phyloP scores from a whole-genome alignment of 108 stramenopile species.

The Skeletonema potamos region DNA sequence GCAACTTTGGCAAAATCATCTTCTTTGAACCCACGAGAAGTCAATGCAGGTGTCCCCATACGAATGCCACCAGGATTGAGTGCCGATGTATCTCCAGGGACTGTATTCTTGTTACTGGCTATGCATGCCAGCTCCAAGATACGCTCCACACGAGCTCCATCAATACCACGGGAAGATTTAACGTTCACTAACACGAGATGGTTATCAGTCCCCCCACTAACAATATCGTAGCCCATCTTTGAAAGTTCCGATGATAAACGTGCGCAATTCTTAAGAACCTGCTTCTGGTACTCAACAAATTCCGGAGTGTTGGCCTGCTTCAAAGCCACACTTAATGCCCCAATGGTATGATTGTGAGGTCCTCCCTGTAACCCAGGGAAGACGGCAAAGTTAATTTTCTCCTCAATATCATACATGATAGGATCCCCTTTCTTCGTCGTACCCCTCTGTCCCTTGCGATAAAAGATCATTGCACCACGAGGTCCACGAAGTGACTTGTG shows the following conservation, averaged over 20 bases:
- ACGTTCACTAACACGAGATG: slow-evolving; percentile 98
- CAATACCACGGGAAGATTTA: slow-evolving; percentile 87
- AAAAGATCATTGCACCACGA: slow-evolving; percentile 99
- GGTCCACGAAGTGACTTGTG: slow-evolving; percentile 99
- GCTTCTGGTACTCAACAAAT: slow-evolving; percentile 96
- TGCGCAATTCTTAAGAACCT: slow-evolving; percentile 81
- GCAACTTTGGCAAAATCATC: slow-evolving; percentile 97
- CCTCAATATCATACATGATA: slow-evolving; percentile 95
- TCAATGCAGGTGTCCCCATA: slow-evolving; percentile 99
- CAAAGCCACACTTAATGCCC: slow-evolving; percentile 95
- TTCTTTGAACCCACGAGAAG: slow-evolving; percentile 96
- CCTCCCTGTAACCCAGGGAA: slow-evolving; percentile 99
- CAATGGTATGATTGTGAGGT: slow-evolving; percentile 99
- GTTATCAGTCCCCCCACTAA: slow-evolving; percentile 99
- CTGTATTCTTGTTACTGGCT: slow-evolving; percentile 96
- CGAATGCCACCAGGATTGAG: slow-evolving; percentile 98
- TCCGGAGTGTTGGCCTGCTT: slow-evolving; percentile 92
- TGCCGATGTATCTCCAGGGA: slow-evolving; percentile 94
- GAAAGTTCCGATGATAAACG: slow-evolving; percentile 78
- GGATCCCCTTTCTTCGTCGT: slow-evolving; percentile 94
- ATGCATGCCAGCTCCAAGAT: slow-evolving; percentile 96
- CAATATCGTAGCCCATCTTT: slow-evolving; percentile 89
- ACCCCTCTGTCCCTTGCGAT: slow-evolving; percentile 86
- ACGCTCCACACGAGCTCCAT: slow-evolving; percentile 98
- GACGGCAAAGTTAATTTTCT: slow-evolving; percentile 98